A percentile compares a stretch with the other conserved stretches of the same genome.
phyloP scores from a whole-genome alignment of 768 basidiomycete species.

The Lactarius trivialis region DNA sequence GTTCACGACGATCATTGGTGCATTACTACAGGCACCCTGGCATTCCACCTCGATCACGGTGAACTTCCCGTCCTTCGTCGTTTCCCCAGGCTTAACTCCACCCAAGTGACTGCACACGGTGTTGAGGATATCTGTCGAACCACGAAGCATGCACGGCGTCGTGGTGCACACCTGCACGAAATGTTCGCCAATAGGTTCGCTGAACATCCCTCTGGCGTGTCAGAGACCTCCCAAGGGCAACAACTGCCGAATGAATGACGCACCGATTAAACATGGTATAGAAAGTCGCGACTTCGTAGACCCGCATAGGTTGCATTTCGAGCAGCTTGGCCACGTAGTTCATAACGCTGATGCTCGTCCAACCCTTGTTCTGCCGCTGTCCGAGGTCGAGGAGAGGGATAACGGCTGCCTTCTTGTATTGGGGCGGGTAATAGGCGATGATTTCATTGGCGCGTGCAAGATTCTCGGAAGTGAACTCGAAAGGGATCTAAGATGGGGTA shows the following conservation, averaged over 20 bases:
- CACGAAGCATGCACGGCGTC: slow-evolving; percentile 94
- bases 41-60: slow-evolving; percentile 98
- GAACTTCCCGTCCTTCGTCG: slow-evolving; percentile 95
- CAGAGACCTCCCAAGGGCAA: background rate
- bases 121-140: slow-evolving; percentile 85
- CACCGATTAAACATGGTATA: slow-evolving; percentile 99
- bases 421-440: slow-evolving; percentile 88
- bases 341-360: slow-evolving; percentile 99
- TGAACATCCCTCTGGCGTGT: slow-evolving; percentile 27
- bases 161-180: slow-evolving; percentile 99
- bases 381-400: slow-evolving; percentile 95
- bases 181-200: slow-evolving; percentile 88
- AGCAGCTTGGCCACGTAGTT: slow-evolving; percentile 93
- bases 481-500: slow-evolving; percentile 60
- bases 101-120: slow-evolving; percentile 79
- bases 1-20: slow-evolving; percentile 91
- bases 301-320: slow-evolving; percentile 95
- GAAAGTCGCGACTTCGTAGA: slow-evolving; percentile 98
- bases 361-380: slow-evolving; percentile 96
- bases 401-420: slow-evolving; percentile 98
- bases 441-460: slow-evolving; percentile 81
- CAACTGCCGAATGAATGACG: slow-evolving; percentile 22
- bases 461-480: slow-evolving; percentile 79
- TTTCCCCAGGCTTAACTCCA: slow-evolving; percentile 79
- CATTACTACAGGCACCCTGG: slow-evolving; percentile 97